Base-by-base conservation (phyloP, 768 basidiomycete genomes). In the Rhodotorula toruloides region DNA sequence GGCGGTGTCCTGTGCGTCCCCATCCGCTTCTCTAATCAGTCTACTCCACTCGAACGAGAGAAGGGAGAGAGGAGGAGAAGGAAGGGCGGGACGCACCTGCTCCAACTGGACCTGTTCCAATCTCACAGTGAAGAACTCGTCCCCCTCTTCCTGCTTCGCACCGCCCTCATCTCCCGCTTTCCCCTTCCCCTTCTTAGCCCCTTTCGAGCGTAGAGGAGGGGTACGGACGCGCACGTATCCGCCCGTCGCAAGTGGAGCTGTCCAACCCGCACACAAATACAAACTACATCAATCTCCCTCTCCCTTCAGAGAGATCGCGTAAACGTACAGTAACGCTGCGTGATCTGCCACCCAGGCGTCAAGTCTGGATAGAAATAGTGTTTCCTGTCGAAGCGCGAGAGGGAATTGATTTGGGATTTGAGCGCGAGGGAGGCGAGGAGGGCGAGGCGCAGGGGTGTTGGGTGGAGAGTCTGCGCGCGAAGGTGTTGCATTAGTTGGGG, bases 301-400 rank as follows among this genome's bases (percentile, higher is more conserved):
- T 14, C 4, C 50, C 25, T 40, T 21, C 1, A 36, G 37, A 32
- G 29, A 2, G 37, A 48, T 47, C 32, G 31, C 16, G 12, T 8
- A 13, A 25, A 71, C 79, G 70, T 66, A 90, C 90, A 84, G 77
- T 98, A 96, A 68, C 90, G 88, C 76, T 98, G 93, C 0, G 93
- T 99, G 68, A 99, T 94, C 78, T 99, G 96, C 77, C 92, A 98
- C 0, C 94, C 94, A 8, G 87, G 82, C 0, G 96, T 92, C 42
- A 96, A 82, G 77, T 98, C 96, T 9, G 90, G 83, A 75, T 99
- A 98, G 77, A 97, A 97, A 76, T 99, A 99, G 76, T 98, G 96
- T 76, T 99, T 99, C 71, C 96, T 82, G 77, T 98, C 96, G 73
- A 98, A 98, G 0, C 55, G 67, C 70, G 19, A 85, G 81, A 40